Evolutionary conservation across 202 grass and related monocot species (phyloP).

Genomic region (Saccharum hybrid): DNA sequence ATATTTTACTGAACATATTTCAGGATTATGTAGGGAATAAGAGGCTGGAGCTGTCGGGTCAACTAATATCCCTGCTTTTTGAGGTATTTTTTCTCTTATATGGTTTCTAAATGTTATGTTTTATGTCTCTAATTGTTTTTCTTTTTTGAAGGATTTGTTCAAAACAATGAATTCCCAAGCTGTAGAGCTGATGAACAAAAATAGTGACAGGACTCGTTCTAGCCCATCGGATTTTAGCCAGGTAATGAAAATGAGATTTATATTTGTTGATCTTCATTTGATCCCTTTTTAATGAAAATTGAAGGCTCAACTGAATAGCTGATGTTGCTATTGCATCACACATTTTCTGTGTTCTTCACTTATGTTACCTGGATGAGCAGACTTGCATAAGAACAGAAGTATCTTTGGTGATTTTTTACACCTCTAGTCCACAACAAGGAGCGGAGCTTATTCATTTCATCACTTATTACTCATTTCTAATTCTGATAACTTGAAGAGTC

Average conservation of each 20-base stretch:
- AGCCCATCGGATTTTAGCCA: slow-evolving; percentile 74
- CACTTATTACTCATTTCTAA: not conserved
- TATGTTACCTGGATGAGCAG: slow-evolving; percentile 18
- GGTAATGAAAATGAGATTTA: slow-evolving; percentile 50
- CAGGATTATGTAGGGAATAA: slow-evolving; percentile 99
- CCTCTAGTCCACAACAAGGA: not conserved
- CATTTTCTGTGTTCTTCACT: not conserved
- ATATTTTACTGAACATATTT: slow-evolving; percentile 47
- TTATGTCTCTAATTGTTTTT: slow-evolving; percentile 28
- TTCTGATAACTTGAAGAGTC: not conserved
- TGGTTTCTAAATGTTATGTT: slow-evolving; percentile 18
- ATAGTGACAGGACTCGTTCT: slow-evolving; percentile 64
- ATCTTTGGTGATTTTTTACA: slow-evolving; percentile 1
- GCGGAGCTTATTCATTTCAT: not conserved
- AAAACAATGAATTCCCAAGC: slow-evolving; percentile 83
- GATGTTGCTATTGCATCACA: slow-evolving; percentile 9
- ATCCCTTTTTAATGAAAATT: not conserved
- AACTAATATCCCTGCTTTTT: slow-evolving; percentile 93
- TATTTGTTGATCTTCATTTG: slow-evolving; percentile 19
- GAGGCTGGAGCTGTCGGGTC: slow-evolving; percentile 89
- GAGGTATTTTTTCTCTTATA: slow-evolving; percentile 58
- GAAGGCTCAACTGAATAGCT: not conserved
- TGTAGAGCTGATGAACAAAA: slow-evolving; percentile 54
- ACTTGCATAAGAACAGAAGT: not conserved
- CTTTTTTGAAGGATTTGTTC: slow-evolving; percentile 87